These are phyloP conservation scores for Boletus rubescentipes DNA, from an alignment of 768 basidiomycete genomes.

Conservation along the genomic window DNA sequence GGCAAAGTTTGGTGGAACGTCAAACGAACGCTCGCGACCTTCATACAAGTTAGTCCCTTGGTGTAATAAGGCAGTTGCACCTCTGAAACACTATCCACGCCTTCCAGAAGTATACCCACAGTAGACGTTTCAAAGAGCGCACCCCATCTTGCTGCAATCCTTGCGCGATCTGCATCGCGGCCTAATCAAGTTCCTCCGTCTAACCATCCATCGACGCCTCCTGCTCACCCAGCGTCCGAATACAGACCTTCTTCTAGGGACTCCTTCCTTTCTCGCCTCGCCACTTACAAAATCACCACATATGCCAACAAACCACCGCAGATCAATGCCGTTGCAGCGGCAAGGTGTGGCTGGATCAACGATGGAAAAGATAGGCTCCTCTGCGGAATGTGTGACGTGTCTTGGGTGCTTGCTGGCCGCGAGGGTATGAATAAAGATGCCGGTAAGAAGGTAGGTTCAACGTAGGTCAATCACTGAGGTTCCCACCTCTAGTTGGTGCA, in stretches of 20 bases:
- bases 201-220: constrained; percentile 35
- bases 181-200: constrained; percentile 49
- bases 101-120: constrained; percentile 6
- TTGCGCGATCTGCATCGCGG: constrained; percentile 61
- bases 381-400: constrained; percentile 67
- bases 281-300: constrained; percentile 76
- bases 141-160: constrained; percentile 69
- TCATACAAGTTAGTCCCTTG: constrained; percentile 20
- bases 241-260: constrained; percentile 77
- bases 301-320: constrained; percentile 74
- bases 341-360: constrained; percentile 83
- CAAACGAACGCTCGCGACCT: constrained; percentile 43
- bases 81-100: constrained; percentile 1
- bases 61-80: background rate
- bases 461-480: constrained; percentile 13
- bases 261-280: constrained; percentile 70
- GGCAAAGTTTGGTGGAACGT: constrained; percentile 71
- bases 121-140: constrained; percentile 52
- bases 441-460: constrained; percentile 53
- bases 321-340: constrained; percentile 77
- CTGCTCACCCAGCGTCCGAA: constrained; percentile 43
- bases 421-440: constrained; percentile 76
- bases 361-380: constrained; percentile 78
- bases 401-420: constrained; percentile 71
- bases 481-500: constrained; percentile 49